These are phyloP conservation scores for Aspergillus olivimuriae DNA, from an alignment of 495 filamentous ascomycete genomes.

Conservation along the genomic window DNA sequence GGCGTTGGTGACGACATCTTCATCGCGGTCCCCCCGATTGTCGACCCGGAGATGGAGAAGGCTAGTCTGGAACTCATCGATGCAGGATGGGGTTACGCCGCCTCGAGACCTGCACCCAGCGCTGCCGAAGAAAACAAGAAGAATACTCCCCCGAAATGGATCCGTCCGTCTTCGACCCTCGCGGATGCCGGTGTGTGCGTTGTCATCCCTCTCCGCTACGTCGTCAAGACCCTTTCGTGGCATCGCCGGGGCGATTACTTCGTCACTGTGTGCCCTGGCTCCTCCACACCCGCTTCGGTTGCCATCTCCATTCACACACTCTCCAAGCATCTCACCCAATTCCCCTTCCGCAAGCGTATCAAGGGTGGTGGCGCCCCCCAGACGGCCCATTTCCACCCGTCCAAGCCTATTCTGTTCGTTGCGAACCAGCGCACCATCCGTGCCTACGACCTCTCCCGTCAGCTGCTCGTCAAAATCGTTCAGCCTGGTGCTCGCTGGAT, in stretches of 20 bases:
- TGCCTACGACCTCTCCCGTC: slow-evolving; percentile 83
- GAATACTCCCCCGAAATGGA: slow-evolving; percentile 72
- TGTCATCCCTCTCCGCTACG: slow-evolving; percentile 70
- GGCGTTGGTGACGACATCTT: slow-evolving; percentile 80
- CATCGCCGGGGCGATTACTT: slow-evolving; percentile 94
- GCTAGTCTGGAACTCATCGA: slow-evolving; percentile 70
- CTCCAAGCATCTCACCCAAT: slow-evolving; percentile 88
- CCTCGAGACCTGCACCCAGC: slow-evolving; percentile 54
- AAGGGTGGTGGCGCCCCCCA: slow-evolving; percentile 80
- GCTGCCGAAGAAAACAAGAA: slow-evolving; percentile 60
- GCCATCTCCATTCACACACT: slow-evolving; percentile 95
- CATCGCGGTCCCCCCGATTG: slow-evolving; percentile 69
- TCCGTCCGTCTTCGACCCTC: slow-evolving; percentile 65
- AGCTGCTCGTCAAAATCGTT: slow-evolving; percentile 83
- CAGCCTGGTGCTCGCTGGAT: slow-evolving; percentile 95
- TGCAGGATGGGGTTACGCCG: slow-evolving; percentile 84
- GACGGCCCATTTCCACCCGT: slow-evolving; percentile 89
- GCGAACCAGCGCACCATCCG: slow-evolving; percentile 89
- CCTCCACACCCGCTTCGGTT: slow-evolving; percentile 54
- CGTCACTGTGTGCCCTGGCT: slow-evolving; percentile 75
- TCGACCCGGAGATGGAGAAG: slow-evolving; percentile 65
- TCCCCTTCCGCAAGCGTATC: slow-evolving; percentile 73
- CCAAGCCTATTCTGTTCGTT: slow-evolving; percentile 87
- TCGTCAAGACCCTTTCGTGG: slow-evolving; percentile 88
- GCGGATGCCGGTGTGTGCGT: slow-evolving; percentile 71